A percentile compares a stretch with the other conserved stretches of the same genome.
Evolutionary conservation across 2,329 filamentous ascomycete species (phyloP).

Genomic region (Fusarium begoniae): DNA sequence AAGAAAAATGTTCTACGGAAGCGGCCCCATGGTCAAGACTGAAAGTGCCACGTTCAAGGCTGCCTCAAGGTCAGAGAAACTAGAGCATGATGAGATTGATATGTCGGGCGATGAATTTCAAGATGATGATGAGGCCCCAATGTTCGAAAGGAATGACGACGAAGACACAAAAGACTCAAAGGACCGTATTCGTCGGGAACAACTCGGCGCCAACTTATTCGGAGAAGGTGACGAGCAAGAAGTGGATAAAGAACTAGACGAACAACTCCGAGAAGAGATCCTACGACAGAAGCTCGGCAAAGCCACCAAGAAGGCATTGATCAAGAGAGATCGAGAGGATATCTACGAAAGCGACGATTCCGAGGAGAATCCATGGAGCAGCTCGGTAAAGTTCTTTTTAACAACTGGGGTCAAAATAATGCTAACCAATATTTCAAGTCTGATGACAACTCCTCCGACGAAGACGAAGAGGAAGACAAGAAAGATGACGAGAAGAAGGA

Average conservation of each 20-base stretch:
- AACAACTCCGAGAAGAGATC: constrained; percentile 74
- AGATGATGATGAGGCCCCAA: constrained; percentile 83
- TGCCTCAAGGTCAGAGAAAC: constrained; percentile 69
- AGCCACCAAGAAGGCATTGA: constrained; percentile 79
- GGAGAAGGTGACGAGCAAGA: constrained; percentile 74
- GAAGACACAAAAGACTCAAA: constrained; percentile 80
- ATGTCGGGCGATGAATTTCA: constrained; percentile 80
- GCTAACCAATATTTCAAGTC: constrained; percentile 50
- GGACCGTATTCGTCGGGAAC: constrained; percentile 78
- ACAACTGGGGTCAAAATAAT: background rate
- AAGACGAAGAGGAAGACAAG: constrained; percentile 49
- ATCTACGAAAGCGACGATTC: constrained; percentile 80
- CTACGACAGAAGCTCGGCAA: constrained; percentile 78
- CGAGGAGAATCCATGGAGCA: constrained; percentile 54
- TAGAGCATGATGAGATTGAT: constrained; percentile 76
- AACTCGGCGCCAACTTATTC: constrained; percentile 88
- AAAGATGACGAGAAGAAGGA: constrained; percentile 57
- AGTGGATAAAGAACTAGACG: constrained; percentile 78
- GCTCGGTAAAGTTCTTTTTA: constrained; percentile 44
- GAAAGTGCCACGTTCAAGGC: constrained; percentile 72
- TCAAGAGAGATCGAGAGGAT: constrained; percentile 85
- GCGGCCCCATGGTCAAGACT: constrained; percentile 69
- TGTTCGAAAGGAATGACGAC: constrained; percentile 81
- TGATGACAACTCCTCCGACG: constrained; percentile 56
- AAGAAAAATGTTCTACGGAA: constrained; percentile 59